phyloP scores from a whole-genome alignment of 495 filamentous ascomycete species.

The Gamarada debralockiae region DNA sequence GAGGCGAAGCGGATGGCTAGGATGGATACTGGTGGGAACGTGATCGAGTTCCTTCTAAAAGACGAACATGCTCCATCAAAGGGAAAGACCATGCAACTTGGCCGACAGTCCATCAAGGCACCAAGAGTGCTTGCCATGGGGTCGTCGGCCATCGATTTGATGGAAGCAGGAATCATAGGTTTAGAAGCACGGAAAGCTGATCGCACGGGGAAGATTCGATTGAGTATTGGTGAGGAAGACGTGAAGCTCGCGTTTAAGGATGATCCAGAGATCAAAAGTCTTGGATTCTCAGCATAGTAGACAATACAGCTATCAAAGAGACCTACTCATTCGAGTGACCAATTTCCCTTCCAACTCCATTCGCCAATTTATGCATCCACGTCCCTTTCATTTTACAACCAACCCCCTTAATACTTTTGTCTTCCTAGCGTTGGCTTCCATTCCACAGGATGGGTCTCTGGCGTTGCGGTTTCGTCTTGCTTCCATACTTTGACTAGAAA shows the following conservation, averaged over 20 bases:
- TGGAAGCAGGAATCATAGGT: conserved; percentile 82
- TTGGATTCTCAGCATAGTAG: conserved; percentile 33
- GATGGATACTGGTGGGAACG: conserved; percentile 43
- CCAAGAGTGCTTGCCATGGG: conserved; percentile 65
- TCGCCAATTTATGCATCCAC: not conserved
- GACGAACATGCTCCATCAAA: not conserved
- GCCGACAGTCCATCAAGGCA: conserved; percentile 9
- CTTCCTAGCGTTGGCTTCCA: conserved; percentile 85
- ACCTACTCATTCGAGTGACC: not conserved
- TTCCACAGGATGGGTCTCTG: conserved; percentile 85
- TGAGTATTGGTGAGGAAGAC: conserved; percentile 87
- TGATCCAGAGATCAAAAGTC: conserved; percentile 76
- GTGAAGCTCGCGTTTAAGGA: conserved; percentile 82
- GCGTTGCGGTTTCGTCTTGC: conserved; percentile 82
- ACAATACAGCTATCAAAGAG: conserved; percentile 6
- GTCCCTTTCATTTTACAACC: not conserved
- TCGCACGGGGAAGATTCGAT: conserved; percentile 77
- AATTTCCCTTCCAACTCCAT: not conserved
- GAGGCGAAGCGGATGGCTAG: conserved; percentile 73
- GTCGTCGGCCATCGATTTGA: conserved; percentile 71
- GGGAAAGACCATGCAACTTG: not conserved
- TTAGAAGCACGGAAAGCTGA: conserved; percentile 77
- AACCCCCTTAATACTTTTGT: conserved; percentile 47
- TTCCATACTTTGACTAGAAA: conserved; percentile 88
- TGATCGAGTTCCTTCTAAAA: conserved; percentile 20